phyloP scores from a whole-genome alignment of 2,329 filamentous ascomycete genomes.

The Amylocarpus encephaloides region DNA sequence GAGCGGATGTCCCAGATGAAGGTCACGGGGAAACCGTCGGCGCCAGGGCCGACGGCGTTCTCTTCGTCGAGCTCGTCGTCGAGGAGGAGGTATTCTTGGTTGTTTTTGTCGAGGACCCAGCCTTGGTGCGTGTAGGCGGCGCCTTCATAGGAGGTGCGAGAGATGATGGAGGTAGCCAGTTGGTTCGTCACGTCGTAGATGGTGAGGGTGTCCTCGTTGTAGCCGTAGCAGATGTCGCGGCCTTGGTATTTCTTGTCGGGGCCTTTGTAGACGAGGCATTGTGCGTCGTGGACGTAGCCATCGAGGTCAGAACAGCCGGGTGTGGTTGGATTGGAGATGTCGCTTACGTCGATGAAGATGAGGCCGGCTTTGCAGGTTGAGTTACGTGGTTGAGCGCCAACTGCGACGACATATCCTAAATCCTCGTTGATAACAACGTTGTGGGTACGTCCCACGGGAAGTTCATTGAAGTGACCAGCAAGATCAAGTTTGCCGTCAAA shows the following conservation, averaged over 20 bases:
- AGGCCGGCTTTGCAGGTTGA: slow-evolving; percentile 39
- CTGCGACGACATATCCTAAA: slow-evolving; percentile 31
- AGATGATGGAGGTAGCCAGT: slow-evolving; percentile 36
- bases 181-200: slow-evolving; percentile 39
- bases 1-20: slow-evolving; percentile 44
- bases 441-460: slow-evolving; percentile 37
- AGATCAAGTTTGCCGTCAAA: slow-evolving; percentile 36
- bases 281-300: slow-evolving; percentile 39
- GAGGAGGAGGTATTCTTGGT: slow-evolving; percentile 10
- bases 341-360: slow-evolving; percentile 44
- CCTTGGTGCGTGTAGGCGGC: slow-evolving; percentile 47
- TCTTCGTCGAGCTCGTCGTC: slow-evolving; percentile 37
- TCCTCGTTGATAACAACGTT: slow-evolving; percentile 39
- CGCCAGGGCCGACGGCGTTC: slow-evolving; percentile 34
- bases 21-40: slow-evolving; percentile 41
- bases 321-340: slow-evolving; percentile 40
- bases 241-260: slow-evolving; percentile 20
- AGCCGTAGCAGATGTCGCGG: slow-evolving; percentile 19
- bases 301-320: slow-evolving; percentile 42
- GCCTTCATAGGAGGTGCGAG: slow-evolving; percentile 43
- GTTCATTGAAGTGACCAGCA: slow-evolving; percentile 22
- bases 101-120: slow-evolving; percentile 20
- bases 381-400: slow-evolving; percentile 33
- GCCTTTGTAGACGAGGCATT: slow-evolving; percentile 30
- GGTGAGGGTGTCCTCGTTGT: slow-evolving; percentile 34